These are phyloP conservation scores for Lichtheimia corymbifera DNA, from an alignment of 371 early-diverging fungal species.

Conservation along the genomic window DNA sequence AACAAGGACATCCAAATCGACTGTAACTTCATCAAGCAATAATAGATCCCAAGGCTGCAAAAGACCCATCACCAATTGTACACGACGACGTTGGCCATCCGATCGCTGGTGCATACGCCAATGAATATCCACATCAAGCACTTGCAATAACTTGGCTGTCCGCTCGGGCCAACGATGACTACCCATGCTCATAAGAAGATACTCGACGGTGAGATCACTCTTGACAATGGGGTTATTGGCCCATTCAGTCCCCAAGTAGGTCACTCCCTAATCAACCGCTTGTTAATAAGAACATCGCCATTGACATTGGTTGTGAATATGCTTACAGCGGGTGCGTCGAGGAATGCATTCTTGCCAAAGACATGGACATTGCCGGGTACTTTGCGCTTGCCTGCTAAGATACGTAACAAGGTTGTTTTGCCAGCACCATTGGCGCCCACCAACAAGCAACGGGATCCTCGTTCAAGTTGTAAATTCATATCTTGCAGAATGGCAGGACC, in stretches of 20 bases:
- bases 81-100: slow-evolving; percentile 65
- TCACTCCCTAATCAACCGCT: slow-evolving; percentile 50
- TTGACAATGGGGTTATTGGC: slow-evolving; percentile 57
- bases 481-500: slow-evolving; percentile 59
- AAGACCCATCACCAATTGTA: slow-evolving; percentile 79
- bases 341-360: slow-evolving; percentile 66
- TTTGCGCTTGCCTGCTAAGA: slow-evolving; percentile 73
- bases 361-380: slow-evolving; percentile 55
- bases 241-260: slow-evolving; percentile 86
- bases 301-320: not conserved
- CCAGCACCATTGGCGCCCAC: slow-evolving; percentile 70
- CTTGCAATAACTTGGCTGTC: slow-evolving; percentile 57
- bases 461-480: slow-evolving; percentile 49
- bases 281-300: no score
- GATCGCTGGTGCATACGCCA: slow-evolving; percentile 79
- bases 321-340: slow-evolving; percentile 53
- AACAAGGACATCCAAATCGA: slow-evolving; percentile 81
- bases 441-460: slow-evolving; percentile 65
- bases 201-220: slow-evolving; percentile 67
- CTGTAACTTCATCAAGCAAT: slow-evolving; percentile 82
- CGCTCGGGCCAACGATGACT: slow-evolving; percentile 68
- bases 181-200: slow-evolving; percentile 69
- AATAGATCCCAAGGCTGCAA: slow-evolving; percentile 73
- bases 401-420: slow-evolving; percentile 67
- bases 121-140: slow-evolving; percentile 69